Conservation (phyloP, 495 filamentous ascomycete genomes). For the Saxophila tyrrhenica region DNA sequence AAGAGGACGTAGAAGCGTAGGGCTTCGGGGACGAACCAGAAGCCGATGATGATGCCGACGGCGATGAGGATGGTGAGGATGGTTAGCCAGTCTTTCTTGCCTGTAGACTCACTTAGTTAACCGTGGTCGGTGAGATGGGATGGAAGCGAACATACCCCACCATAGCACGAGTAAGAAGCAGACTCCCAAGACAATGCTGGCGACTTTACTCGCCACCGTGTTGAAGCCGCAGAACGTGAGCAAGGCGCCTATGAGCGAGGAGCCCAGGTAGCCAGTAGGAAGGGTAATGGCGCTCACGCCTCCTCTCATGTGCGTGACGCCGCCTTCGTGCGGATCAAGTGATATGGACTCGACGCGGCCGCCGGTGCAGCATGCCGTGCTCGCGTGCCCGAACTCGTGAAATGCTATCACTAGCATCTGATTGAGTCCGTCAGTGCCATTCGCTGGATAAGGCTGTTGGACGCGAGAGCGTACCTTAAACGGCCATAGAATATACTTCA, state of each 20-base stretch:
- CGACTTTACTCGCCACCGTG: conserved; percentile 67
- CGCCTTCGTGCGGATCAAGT: conserved; percentile 57
- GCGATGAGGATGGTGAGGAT: conserved; percentile 56
- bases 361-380: conserved; percentile 59
- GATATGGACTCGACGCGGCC: conserved; percentile 63
- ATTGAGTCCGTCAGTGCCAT: neutral
- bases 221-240: conserved; percentile 73
- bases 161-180: conserved; percentile 67
- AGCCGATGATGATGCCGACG: conserved; percentile 58
- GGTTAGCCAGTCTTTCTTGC: conserved; percentile 61
- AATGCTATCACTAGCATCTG: conserved; percentile 79
- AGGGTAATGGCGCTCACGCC: conserved; percentile 61
- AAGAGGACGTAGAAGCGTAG: conserved; percentile 67
- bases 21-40: conserved; percentile 72
- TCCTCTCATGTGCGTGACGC: conserved; percentile 71
- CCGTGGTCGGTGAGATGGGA: no score
- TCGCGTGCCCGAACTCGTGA: conserved; percentile 72
- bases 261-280: conserved; percentile 67
- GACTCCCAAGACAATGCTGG: conserved; percentile 57
- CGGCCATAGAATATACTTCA: conserved; percentile 64
- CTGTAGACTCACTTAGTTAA: neutral
- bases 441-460: no score
- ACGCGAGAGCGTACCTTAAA: conserved; percentile 64
- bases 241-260: conserved; percentile 61
- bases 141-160: conserved; percentile 46